Evolutionary conservation across 805 yeast species (phyloP).

Genomic region (Starmerella asiatica): DNA sequence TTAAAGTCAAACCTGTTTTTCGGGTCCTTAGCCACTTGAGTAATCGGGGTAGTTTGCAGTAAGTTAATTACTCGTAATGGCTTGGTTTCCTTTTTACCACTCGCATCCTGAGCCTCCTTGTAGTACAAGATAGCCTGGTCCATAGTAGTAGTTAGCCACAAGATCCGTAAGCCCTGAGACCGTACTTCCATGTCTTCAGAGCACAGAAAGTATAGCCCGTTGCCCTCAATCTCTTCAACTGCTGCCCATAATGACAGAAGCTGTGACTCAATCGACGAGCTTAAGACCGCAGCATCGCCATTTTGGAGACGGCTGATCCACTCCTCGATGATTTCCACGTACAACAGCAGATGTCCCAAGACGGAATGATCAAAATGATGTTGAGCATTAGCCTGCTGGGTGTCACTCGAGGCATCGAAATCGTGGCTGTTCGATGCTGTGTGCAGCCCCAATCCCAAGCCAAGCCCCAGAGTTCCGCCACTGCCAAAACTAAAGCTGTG

Average conservation of each 20-base stretch:
- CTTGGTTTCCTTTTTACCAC: conserved; percentile 8
- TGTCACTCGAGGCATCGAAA: conserved; percentile 1
- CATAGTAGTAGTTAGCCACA: conserved; percentile 70
- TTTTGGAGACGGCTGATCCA: conserved; percentile 42
- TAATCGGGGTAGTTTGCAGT: conserved; percentile 55
- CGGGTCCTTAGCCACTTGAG: conserved; percentile 44
- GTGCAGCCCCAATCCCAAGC: conserved; percentile 8
- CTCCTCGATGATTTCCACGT: conserved; percentile 63
- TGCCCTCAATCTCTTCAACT: conserved; percentile 91
- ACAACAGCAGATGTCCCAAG: conserved; percentile 36
- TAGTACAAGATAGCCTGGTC: conserved; percentile 65
- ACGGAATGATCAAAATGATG: conserved; percentile 1
- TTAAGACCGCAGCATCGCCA: conserved; percentile 16
- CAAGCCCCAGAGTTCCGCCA: conserved; percentile 3
- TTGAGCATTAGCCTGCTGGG: background rate
- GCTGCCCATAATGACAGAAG: conserved; percentile 48
- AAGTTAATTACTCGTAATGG: conserved; percentile 43
- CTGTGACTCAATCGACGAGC: conserved; percentile 12
- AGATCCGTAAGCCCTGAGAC: conserved; percentile 57
- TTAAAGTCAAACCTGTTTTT: conserved; percentile 37
- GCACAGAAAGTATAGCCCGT: conserved; percentile 80
- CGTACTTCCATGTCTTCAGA: conserved; percentile 72
- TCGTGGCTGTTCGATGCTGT: conserved; percentile 4
- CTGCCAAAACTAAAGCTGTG: conserved; percentile 11
- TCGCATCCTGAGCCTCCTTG: conserved; percentile 20